These are phyloP conservation scores for Lodderomyces pseudojiufengensis DNA, from an alignment of 1,139 yeast species.

Conservation along the genomic window DNA sequence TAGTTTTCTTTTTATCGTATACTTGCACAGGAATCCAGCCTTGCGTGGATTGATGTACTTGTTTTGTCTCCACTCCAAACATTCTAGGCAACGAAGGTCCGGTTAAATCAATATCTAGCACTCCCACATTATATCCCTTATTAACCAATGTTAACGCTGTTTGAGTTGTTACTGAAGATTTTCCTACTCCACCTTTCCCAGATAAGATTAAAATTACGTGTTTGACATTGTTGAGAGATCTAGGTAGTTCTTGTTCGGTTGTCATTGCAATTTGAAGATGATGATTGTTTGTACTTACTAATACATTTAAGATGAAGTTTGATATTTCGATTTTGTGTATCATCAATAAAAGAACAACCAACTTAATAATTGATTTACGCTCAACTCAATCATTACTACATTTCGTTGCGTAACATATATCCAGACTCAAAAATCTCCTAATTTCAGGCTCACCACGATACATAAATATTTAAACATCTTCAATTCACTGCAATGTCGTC, in stretches of 20 bases:
- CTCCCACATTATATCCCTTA: conserved; percentile 80
- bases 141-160: conserved; percentile 73
- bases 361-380: too few relatives aligned
- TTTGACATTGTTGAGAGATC: conserved; percentile 57
- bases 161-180: conserved; percentile 92
- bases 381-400: too few relatives aligned
- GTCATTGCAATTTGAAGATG: too few relatives aligned
- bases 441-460: too few relatives aligned
- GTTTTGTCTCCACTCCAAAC: conserved; percentile 83
- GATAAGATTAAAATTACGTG: conserved; percentile 54
- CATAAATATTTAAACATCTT: neutral
- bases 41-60: conserved; percentile 73
- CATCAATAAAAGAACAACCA: too few relatives aligned
- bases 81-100: conserved; percentile 97
- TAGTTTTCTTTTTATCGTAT: conserved; percentile 23
- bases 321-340: too few relatives aligned
- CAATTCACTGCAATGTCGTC: conserved; percentile 23
- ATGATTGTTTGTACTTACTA: too few relatives aligned
- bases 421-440: too few relatives aligned
- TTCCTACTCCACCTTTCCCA: conserved; percentile 73
- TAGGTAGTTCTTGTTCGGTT: conserved; percentile 44
- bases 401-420: too few relatives aligned
- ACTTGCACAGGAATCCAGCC: conserved; percentile 91
- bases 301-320: too few relatives aligned
- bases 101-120: conserved; percentile 88